A percentile compares a stretch with the other conserved stretches of the same genome.
Evolutionary conservation across 192 early-diverging fungal species (phyloP).

Genomic region (Backusella tuberculispora): DNA sequence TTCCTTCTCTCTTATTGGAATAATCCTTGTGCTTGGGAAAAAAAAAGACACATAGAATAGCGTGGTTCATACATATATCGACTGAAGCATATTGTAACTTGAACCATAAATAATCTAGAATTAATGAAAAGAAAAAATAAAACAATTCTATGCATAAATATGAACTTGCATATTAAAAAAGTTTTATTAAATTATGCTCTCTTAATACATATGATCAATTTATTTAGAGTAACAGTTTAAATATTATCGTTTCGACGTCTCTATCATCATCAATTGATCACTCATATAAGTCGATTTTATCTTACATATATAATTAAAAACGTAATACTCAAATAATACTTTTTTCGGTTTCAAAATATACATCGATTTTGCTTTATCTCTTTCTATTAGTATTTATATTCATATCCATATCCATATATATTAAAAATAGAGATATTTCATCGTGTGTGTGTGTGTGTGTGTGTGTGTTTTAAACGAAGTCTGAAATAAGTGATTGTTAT

Average conservation of each 20-base stretch:
- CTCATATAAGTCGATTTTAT: neutral
- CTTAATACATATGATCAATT: neutral
- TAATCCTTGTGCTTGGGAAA: slow-evolving; percentile 10
- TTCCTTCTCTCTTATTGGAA: neutral
- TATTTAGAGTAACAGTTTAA: neutral
- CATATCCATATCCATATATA: too few relatives aligned
- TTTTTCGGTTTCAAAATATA: too few relatives aligned
- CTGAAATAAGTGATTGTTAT: too few relatives aligned
- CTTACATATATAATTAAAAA: too few relatives aligned
- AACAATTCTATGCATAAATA: neutral
- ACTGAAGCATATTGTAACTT: neutral
- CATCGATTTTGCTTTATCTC: too few relatives aligned
- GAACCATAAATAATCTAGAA: neutral
- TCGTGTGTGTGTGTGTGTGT: too few relatives aligned
- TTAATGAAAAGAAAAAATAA: neutral
- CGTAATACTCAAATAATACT: too few relatives aligned
- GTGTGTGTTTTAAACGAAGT: too few relatives aligned
- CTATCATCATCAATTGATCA: neutral
- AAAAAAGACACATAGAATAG: neutral
- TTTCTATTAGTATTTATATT: too few relatives aligned
- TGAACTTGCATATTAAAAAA: slow-evolving; percentile 7
- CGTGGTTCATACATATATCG: neutral
- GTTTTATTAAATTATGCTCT: neutral
- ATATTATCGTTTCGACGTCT: neutral
- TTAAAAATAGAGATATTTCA: too few relatives aligned